phyloP scores from a whole-genome alignment of 2,329 filamentous ascomycete species.

The Penicillium oxalicum region DNA sequence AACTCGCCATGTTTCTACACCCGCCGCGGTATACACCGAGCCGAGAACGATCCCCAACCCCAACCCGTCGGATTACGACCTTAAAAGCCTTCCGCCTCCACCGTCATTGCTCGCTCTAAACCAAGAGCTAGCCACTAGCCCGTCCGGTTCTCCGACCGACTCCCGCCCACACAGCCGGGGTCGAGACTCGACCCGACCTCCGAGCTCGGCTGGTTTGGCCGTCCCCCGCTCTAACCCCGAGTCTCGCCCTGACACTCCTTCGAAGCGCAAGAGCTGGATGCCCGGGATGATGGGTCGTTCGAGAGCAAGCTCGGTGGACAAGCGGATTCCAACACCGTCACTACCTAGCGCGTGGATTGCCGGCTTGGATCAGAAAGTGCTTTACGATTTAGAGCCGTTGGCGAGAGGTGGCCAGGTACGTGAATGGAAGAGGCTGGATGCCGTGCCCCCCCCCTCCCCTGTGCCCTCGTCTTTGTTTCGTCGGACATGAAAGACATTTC shows the following conservation, averaged over 20 bases:
- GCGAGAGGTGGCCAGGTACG: slow-evolving; percentile 48
- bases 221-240: slow-evolving; percentile 30
- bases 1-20: slow-evolving; percentile 31
- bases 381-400: slow-evolving; percentile 51
- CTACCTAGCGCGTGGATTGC: slow-evolving; percentile 52
- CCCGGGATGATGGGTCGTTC: slow-evolving; percentile 38
- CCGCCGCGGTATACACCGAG: slow-evolving; percentile 25
- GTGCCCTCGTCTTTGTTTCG: too few species aligned
- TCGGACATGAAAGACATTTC: too few species aligned
- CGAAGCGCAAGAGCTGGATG: slow-evolving; percentile 43
- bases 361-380: slow-evolving; percentile 50
- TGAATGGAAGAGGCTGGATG: background rate
- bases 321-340: slow-evolving; percentile 24
- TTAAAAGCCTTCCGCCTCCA: slow-evolving; percentile 33
- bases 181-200: slow-evolving; percentile 30
- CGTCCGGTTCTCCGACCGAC: slow-evolving; percentile 28
- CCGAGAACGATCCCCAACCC: slow-evolving; percentile 22
- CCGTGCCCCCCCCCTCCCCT: too few species aligned
- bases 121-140: slow-evolving; percentile 31
- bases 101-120: slow-evolving; percentile 37
- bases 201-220: slow-evolving; percentile 30
- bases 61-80: slow-evolving; percentile 25
- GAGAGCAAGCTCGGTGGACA: slow-evolving; percentile 30
- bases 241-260: slow-evolving; percentile 31
- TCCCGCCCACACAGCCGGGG: slow-evolving; percentile 34